Conservation (phyloP, 2,329 filamentous ascomycete species). For the Podosphaera xanthii region DNA sequence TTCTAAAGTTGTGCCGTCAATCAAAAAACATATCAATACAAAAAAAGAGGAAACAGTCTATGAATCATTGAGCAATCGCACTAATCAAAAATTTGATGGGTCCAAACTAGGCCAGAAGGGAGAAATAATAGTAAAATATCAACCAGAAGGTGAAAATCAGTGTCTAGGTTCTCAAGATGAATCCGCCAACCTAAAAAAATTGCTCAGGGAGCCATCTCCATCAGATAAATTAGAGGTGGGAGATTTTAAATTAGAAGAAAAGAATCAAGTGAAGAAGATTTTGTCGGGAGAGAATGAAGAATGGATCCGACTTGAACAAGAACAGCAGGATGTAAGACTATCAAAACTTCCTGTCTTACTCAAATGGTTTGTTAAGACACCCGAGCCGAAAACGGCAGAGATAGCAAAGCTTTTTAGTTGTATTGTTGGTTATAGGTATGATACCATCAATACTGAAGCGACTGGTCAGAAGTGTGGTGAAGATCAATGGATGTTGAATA, state of each 20-base stretch:
- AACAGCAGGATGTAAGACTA: constrained; percentile 30
- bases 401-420: constrained; percentile 31
- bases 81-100: neutral
- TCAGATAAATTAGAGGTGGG: too few relatives aligned
- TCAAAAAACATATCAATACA: neutral
- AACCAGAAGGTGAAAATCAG: constrained; percentile 11
- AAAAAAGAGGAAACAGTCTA: neutral
- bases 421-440: constrained; percentile 38
- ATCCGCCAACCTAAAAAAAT: neutral
- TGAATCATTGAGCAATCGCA: neutral
- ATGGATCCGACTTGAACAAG: constrained; percentile 23
- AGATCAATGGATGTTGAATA: constrained; percentile 44
- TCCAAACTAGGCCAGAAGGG: constrained; percentile 10
- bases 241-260: constrained; percentile 14
- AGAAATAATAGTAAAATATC: constrained; percentile 16
- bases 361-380: constrained; percentile 32
- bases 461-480: constrained; percentile 32
- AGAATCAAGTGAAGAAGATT: constrained; percentile 13
- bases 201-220: too few relatives aligned
- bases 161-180: neutral
- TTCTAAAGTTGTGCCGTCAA: neutral
- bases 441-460: constrained; percentile 32
- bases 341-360: constrained; percentile 35
- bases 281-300: constrained; percentile 22
- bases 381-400: constrained; percentile 26